These are phyloP conservation scores for Pyrrhoderma noxium DNA, from an alignment of 1,284 basidiomycete species.

Conservation along the genomic window DNA sequence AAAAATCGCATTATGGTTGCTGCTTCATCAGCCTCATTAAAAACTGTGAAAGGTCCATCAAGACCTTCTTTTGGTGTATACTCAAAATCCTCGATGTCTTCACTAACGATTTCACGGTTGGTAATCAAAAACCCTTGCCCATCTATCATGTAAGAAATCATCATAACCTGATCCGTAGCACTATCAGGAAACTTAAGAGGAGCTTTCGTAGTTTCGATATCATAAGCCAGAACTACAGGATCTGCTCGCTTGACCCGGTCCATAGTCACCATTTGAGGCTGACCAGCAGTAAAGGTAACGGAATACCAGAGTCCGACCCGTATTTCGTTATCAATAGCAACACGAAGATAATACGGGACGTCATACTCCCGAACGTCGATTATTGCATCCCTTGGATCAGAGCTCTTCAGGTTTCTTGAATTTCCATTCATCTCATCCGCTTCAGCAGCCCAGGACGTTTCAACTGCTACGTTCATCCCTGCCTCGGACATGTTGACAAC, in stretches of 20 bases:
- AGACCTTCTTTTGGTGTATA: slow-evolving; percentile 98
- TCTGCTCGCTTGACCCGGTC: slow-evolving; percentile 98
- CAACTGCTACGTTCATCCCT: slow-evolving; percentile 59
- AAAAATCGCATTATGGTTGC: slow-evolving; percentile 86
- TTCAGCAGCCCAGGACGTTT: slow-evolving; percentile 57
- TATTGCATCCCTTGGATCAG: slow-evolving; percentile 85
- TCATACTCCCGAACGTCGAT: slow-evolving; percentile 96
- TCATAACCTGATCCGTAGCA: slow-evolving; percentile 97
- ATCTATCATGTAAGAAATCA: slow-evolving; percentile 99
- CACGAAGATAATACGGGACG: slow-evolving; percentile 95
- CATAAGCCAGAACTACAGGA: slow-evolving; percentile 97
- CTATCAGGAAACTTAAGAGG: slow-evolving; percentile 99
- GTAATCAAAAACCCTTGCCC: slow-evolving; percentile 97
- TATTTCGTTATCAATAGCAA: slow-evolving; percentile 97
- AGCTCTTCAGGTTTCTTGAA: slow-evolving; percentile 43
- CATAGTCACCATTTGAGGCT: slow-evolving; percentile 70
- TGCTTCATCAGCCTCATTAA: slow-evolving; percentile 91
- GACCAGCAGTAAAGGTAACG: slow-evolving; percentile 77
- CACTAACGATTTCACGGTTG: slow-evolving; percentile 94
- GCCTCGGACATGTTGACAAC: slow-evolving; percentile 77
- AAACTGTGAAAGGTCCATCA: slow-evolving; percentile 94
- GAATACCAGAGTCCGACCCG: slow-evolving; percentile 97
- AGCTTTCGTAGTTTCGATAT: slow-evolving; percentile 98
- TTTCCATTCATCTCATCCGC: slow-evolving; percentile 31
- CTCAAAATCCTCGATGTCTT: slow-evolving; percentile 98